phyloP scores from a whole-genome alignment of 768 basidiomycete genomes.

The Stropharia rugosoannulata region DNA sequence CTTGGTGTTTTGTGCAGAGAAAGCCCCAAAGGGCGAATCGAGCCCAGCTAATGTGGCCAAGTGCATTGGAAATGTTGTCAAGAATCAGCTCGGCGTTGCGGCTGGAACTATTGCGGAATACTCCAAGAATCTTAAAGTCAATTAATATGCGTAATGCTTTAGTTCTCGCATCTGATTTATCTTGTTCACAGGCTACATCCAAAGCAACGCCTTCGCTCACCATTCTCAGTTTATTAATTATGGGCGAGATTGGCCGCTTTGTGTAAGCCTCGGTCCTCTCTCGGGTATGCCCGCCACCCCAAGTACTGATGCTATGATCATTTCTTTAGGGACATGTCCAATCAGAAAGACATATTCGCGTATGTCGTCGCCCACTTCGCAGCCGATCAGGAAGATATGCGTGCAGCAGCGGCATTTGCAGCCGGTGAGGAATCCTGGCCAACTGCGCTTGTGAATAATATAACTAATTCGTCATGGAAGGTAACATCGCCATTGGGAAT shows the following conservation, averaged over 20 bases:
- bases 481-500: constrained; percentile 96
- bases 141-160: constrained; percentile 9
- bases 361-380: constrained; percentile 73
- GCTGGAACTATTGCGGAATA: constrained; percentile 86
- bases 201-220: constrained; percentile 68
- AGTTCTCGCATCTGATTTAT: background rate
- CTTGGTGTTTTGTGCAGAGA: constrained; percentile 66
- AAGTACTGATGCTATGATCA: constrained; percentile 1
- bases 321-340: constrained; percentile 75
- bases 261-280: constrained; percentile 46
- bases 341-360: constrained; percentile 76
- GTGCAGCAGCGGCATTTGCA: constrained; percentile 92
- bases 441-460: background rate
- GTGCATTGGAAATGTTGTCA: constrained; percentile 83
- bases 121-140: constrained; percentile 76
- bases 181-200: constrained; percentile 39
- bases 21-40: constrained; percentile 55
- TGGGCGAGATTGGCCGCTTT: constrained; percentile 92
- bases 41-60: constrained; percentile 75
- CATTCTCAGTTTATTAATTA: constrained; percentile 80
- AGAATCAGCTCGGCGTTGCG: constrained; percentile 64
- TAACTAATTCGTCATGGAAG: constrained; percentile 30
- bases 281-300: background rate
- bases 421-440: constrained; percentile 54
- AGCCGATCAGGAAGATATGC: constrained; percentile 79